These are phyloP conservation scores for Pleodorina starrii DNA, from an alignment of 139 green algal genomes.

Conservation along the genomic window DNA sequence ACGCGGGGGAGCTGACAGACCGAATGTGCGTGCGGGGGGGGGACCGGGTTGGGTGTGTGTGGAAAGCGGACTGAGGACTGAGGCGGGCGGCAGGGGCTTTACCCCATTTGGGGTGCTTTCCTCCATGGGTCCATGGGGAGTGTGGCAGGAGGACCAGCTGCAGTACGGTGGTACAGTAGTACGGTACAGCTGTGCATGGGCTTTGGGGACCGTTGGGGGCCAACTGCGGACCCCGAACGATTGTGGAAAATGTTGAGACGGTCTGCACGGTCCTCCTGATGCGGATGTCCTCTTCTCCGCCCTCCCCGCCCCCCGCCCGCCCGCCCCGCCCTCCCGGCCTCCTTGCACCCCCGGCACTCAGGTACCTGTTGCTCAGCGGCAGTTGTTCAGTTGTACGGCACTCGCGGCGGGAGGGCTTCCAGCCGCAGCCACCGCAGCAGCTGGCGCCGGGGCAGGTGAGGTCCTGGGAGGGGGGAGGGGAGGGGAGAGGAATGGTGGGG, in stretches of 20 bases:
- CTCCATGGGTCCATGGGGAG: too few relatives aligned
- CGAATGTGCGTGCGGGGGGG: background rate
- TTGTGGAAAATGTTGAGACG: too few relatives aligned
- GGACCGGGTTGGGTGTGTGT: background rate
- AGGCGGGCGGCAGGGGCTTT: too few relatives aligned
- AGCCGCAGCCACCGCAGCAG: background rate
- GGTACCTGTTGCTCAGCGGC: constrained; percentile 15
- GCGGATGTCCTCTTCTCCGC: too few relatives aligned
- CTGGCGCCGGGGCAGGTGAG: constrained; percentile 21
- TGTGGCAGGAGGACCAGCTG: too few relatives aligned
- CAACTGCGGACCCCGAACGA: too few relatives aligned
- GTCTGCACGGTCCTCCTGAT: too few relatives aligned
- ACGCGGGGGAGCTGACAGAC: constrained; percentile 25
- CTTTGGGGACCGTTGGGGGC: too few relatives aligned
- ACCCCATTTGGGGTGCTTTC: too few relatives aligned
- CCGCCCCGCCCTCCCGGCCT: background rate
- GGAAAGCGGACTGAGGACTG: too few relatives aligned
- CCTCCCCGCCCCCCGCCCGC: background rate
- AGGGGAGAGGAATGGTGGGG: background rate
- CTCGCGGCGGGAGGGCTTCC: constrained; percentile 5
- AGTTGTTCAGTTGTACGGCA: background rate
- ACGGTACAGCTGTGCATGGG: too few relatives aligned
- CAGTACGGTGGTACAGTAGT: too few relatives aligned
- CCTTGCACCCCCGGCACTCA: background rate
- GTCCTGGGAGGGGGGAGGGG: background rate